Evolutionary conservation across 2,329 filamentous ascomycete species (phyloP).

Genomic region (Diplocarpon mali): DNA sequence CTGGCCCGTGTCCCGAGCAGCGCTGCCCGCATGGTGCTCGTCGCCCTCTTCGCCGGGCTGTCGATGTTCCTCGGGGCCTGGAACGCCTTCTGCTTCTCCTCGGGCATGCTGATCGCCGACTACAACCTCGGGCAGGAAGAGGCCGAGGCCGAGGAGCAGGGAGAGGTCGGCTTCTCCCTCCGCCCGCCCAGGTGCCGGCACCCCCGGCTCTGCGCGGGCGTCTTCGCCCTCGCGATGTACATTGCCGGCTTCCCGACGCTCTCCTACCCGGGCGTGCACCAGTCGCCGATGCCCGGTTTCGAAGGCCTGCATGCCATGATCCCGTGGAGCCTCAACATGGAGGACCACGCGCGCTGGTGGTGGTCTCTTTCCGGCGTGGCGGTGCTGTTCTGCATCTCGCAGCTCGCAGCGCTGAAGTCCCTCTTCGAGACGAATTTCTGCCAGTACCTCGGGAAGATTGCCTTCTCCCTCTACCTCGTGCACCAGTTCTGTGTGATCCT

Average conservation of each 20-base stretch:
- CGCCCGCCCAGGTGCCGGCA: background rate
- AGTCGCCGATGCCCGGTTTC: slow-evolving; percentile 18
- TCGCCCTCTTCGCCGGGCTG: slow-evolving; percentile 8
- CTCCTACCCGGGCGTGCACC: slow-evolving; percentile 3
- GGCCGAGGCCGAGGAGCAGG: background rate
- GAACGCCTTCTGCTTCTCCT: slow-evolving; percentile 20
- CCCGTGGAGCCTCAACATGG: slow-evolving; percentile 12
- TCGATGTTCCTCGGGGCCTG: slow-evolving; percentile 15
- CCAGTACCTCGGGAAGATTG: slow-evolving; percentile 44
- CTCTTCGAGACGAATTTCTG: slow-evolving; percentile 38
- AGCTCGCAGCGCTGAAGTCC: slow-evolving; percentile 28
- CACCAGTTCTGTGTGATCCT: slow-evolving; percentile 30
- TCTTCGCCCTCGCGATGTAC: slow-evolving; percentile 16
- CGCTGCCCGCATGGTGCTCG: slow-evolving; percentile 10
- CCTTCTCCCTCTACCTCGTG: slow-evolving; percentile 42
- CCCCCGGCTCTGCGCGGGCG: background rate
- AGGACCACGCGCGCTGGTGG: slow-evolving; percentile 17
- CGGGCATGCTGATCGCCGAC: slow-evolving; percentile 20
- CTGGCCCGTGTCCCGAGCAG: slow-evolving; percentile 10
- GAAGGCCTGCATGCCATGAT: slow-evolving; percentile 12
- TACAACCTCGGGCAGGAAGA: slow-evolving; percentile 17
- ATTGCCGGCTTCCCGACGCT: slow-evolving; percentile 18
- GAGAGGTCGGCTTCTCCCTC: too few species aligned
- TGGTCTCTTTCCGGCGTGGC: slow-evolving; percentile 19
- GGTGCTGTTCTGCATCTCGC: slow-evolving; percentile 21